phyloP scores from a whole-genome alignment of 78 protist genomes.

The Protostelium mycophagum region DNA sequence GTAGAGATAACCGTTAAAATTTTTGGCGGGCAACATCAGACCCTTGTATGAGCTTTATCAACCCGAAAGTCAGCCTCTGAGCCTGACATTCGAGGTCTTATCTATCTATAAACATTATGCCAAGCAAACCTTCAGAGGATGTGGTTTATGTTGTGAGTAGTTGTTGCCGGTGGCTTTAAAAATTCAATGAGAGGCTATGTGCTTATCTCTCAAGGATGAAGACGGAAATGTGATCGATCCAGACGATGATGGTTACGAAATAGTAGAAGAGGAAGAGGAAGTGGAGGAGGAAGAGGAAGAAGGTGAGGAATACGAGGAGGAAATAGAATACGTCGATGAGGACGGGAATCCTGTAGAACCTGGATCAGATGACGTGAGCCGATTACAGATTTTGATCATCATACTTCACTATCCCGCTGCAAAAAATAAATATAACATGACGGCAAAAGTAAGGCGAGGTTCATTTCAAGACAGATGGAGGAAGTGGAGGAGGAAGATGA shows the following conservation, averaged over 20 bases:
- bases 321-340: neutral
- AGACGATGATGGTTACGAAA: neutral
- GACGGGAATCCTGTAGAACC: neutral
- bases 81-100: neutral
- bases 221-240: neutral
- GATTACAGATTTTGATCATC: no score
- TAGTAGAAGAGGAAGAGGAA: neutral
- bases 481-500: neutral
- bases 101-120: neutral
- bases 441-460: no score
- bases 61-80: neutral
- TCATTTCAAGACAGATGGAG: no score
- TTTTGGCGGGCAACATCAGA: neutral
- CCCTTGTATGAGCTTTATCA: neutral
- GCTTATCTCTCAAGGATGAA: neutral
- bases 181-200: neutral
- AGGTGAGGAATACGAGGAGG: neutral
- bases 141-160: neutral
- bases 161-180: neutral
- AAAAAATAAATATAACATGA: no score
- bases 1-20: neutral
- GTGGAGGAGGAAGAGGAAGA: neutral
- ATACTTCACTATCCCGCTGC: no score
- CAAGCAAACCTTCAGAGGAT: neutral
- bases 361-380: neutral